phyloP scores from a whole-genome alignment of 192 early-diverging fungal genomes.

The Gonapodya prolifera region DNA sequence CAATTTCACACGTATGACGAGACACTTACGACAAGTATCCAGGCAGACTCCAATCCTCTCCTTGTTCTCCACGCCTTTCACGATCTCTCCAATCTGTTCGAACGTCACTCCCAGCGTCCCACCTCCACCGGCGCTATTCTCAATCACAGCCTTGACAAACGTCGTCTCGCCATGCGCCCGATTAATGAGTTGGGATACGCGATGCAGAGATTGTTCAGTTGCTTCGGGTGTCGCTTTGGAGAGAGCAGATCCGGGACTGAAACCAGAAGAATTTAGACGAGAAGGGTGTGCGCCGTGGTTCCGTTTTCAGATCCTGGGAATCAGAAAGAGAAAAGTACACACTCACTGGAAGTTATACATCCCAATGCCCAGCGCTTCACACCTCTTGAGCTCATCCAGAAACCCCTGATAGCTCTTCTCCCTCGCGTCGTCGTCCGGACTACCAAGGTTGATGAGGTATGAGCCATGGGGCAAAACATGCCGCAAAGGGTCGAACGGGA shows the following conservation, averaged over 20 bases:
- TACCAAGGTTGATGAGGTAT: slow-evolving; percentile 40
- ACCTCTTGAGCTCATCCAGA: slow-evolving; percentile 35
- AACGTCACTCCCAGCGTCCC: slow-evolving; percentile 30
- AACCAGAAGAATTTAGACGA: slow-evolving; percentile 34
- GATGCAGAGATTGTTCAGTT: slow-evolving; percentile 18
- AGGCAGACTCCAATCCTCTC: slow-evolving; percentile 40
- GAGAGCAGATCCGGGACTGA: slow-evolving; percentile 23
- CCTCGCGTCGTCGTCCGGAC: slow-evolving; percentile 27
- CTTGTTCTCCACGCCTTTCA: slow-evolving; percentile 29
- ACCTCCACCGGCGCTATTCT: slow-evolving; percentile 43
- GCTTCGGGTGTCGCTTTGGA: slow-evolving; percentile 40
- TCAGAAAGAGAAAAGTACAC: slow-evolving; percentile 18
- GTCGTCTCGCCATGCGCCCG: slow-evolving; percentile 20
- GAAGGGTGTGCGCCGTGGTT: slow-evolving; percentile 26
- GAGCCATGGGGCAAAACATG: slow-evolving; percentile 35
- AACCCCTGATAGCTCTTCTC: slow-evolving; percentile 28
- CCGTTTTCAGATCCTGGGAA: slow-evolving; percentile 24
- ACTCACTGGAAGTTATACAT: slow-evolving; percentile 41
- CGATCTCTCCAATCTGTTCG: slow-evolving; percentile 29
- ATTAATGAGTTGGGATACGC: slow-evolving; percentile 33
- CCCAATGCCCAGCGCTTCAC: slow-evolving; percentile 29
- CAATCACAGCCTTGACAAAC: slow-evolving; percentile 27
- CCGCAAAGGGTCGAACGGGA: too few relatives aligned
- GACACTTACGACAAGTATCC: slow-evolving; percentile 46
- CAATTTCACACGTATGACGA: slow-evolving; percentile 16